Conservation (phyloP, 208 protist genomes). For the Vickermania ingenoplastis region DNA sequence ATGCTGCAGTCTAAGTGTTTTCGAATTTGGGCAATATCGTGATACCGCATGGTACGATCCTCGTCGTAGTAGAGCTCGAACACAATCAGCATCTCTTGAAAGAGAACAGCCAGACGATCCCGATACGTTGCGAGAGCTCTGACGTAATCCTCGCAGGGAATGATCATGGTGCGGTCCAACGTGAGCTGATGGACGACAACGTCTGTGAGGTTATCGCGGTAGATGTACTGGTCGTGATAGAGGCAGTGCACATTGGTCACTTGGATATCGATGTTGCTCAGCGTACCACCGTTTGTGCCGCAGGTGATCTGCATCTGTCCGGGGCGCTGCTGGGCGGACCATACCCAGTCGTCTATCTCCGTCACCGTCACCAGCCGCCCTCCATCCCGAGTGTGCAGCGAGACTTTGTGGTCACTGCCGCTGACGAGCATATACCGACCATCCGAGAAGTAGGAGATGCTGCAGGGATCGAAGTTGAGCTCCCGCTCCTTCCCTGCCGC, state of each 20-base stretch:
- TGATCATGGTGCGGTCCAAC: slow-evolving; percentile 69
- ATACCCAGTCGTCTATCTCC: slow-evolving; percentile 80
- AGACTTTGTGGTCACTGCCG: slow-evolving; percentile 88
- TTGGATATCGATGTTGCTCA: slow-evolving; percentile 81
- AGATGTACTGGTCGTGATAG: slow-evolving; percentile 94
- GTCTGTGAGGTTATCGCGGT: slow-evolving; percentile 93
- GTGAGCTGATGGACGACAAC: slow-evolving; percentile 93
- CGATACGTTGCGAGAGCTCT: slow-evolving; percentile 91
- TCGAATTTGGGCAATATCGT: slow-evolving; percentile 86
- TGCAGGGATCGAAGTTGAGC: slow-evolving; percentile 92
- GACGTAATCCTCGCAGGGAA: slow-evolving; percentile 94
- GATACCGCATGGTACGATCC: slow-evolving; percentile 77
- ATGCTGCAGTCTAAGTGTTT: slow-evolving; percentile 89
- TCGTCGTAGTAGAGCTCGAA: slow-evolving; percentile 92
- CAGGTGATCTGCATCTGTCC: slow-evolving; percentile 72
- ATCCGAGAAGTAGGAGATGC: slow-evolving; percentile 79
- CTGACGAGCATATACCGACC: slow-evolving; percentile 92
- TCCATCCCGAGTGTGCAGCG: slow-evolving; percentile 86
- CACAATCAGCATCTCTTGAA: slow-evolving; percentile 88
- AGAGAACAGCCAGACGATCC: slow-evolving; percentile 91
- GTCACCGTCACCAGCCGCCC: slow-evolving; percentile 67
- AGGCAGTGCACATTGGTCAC: slow-evolving; percentile 90
- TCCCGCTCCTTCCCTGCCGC: slow-evolving; percentile 57
- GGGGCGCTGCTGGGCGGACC: slow-evolving; percentile 69
- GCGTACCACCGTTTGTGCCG: slow-evolving; percentile 84